These are phyloP conservation scores for Fragaria iinumae DNA, from an alignment of 306 rosid species.

Conservation along the genomic window DNA sequence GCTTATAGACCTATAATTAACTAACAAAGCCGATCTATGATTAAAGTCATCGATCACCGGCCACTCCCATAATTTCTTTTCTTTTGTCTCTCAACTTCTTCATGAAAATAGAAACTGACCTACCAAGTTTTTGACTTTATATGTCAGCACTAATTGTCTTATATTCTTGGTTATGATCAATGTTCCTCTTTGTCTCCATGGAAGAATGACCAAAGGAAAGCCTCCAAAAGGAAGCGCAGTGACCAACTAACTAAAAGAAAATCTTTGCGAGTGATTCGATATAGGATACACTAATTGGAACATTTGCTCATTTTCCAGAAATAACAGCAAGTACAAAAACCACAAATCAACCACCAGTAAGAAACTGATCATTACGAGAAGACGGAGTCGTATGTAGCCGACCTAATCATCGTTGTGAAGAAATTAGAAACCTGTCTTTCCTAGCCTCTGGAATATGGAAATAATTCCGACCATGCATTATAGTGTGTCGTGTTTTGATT, in stretches of 20 bases:
- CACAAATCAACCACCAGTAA: background rate
- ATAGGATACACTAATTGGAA: background rate
- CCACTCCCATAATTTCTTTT: background rate
- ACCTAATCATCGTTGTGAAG: slow-evolving; percentile 4
- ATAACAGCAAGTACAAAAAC: background rate
- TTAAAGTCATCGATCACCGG: background rate
- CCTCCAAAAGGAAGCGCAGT: background rate
- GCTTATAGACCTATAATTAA: background rate
- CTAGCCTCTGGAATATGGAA: background rate
- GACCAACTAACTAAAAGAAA: background rate
- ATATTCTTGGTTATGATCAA: background rate
- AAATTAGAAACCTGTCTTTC: background rate
- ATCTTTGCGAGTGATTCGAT: background rate
- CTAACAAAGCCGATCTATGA: background rate
- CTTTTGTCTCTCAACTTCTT: background rate
- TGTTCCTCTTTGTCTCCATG: background rate
- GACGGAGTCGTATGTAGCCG: slow-evolving; percentile 7
- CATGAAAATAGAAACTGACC: background rate
- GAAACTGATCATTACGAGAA: background rate
- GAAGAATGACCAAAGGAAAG: background rate
- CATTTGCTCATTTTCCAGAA: background rate
- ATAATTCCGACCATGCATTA: background rate
- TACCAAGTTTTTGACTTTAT: background rate
- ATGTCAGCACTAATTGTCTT: background rate
- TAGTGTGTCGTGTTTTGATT: background rate